These are phyloP conservation scores for Kodamaea hsintzibuensis DNA, from an alignment of 805 yeast genomes.

Conservation along the genomic window DNA sequence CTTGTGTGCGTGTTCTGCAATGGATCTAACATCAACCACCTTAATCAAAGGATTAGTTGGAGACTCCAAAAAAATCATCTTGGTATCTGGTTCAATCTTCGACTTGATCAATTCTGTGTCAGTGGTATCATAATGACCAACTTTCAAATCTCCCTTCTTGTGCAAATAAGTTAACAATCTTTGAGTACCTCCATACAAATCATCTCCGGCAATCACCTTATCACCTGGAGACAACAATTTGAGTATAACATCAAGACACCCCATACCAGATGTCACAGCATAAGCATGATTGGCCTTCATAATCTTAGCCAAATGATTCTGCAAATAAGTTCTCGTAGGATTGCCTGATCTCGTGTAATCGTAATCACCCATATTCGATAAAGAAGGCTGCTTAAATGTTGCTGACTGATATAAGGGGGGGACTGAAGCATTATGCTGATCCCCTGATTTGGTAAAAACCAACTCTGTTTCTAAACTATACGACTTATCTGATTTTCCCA, in stretches of 20 bases:
- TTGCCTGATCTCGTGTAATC: constrained; percentile 90
- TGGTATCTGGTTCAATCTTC: constrained; percentile 58
- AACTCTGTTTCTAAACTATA: constrained; percentile 70
- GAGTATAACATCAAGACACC: constrained; percentile 83
- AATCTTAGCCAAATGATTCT: constrained; percentile 72
- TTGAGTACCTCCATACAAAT: constrained; percentile 92
- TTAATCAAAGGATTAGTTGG: constrained; percentile 94
- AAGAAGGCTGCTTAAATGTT: constrained; percentile 82
- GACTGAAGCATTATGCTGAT: constrained; percentile 75
- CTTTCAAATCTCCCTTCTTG: constrained; percentile 61
- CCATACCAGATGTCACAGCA: constrained; percentile 92
- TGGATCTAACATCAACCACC: constrained; percentile 74
- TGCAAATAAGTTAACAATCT: constrained; percentile 74
- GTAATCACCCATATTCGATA: constrained; percentile 68
- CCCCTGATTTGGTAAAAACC: constrained; percentile 59
- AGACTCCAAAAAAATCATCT: constrained; percentile 80
- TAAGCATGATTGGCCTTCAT: constrained; percentile 76
- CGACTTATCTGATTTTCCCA: constrained; percentile 12
- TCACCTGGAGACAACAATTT: constrained; percentile 79
- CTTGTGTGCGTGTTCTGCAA: constrained; percentile 65
- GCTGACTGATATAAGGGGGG: constrained; percentile 93
- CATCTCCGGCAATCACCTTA: constrained; percentile 92
- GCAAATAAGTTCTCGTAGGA: constrained; percentile 84
- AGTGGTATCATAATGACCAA: constrained; percentile 82
- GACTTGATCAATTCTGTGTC: constrained; percentile 59